Percentiles rank a stretch among this genome's conserved stretches.
phyloP scores from a whole-genome alignment of 1,284 basidiomycete genomes.

The Ustilago crameri region DNA sequence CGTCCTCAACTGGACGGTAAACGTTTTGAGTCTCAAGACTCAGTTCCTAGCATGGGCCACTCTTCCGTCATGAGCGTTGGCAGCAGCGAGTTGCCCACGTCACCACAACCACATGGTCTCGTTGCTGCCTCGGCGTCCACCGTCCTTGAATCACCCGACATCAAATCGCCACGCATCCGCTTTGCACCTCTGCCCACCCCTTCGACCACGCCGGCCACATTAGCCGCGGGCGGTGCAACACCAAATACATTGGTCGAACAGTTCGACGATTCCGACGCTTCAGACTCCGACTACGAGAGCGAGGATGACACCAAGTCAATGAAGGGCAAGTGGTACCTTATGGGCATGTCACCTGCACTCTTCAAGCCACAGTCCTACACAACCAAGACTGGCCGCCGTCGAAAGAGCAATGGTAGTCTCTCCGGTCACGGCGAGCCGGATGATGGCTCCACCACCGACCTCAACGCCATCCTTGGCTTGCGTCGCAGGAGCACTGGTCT shows the following conservation, averaged over 20 bases:
- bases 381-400: constrained; percentile 33
- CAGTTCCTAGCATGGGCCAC: constrained; percentile 46
- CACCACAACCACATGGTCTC: constrained; percentile 11
- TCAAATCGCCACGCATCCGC: constrained; percentile 47
- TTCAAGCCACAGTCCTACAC: constrained; percentile 56
- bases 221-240: not conserved
- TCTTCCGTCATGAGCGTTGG: constrained; percentile 25
- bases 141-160: constrained; percentile 14
- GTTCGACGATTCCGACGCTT: constrained; percentile 23
- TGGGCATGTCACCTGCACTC: constrained; percentile 60
- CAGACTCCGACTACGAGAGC: constrained; percentile 44
- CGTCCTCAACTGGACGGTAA: constrained; percentile 31
- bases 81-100: constrained; percentile 28
- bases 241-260: constrained; percentile 19
- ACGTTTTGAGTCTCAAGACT: constrained; percentile 46
- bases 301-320: constrained; percentile 35
- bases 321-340: constrained; percentile 62
- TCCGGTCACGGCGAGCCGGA: constrained; percentile 12
- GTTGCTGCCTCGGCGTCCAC: constrained; percentile 12
- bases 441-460: constrained; percentile 21
- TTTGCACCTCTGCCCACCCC: constrained; percentile 54
- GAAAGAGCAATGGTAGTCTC: constrained; percentile 20
- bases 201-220: constrained; percentile 16
- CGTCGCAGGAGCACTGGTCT: constrained; percentile 46
- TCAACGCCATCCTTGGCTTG: constrained; percentile 19